Percentiles rank a stretch among this genome's conserved stretches.
Conservation (phyloP, 352 stramenopile genomes). For the Halophytophthora batemanensis region DNA sequence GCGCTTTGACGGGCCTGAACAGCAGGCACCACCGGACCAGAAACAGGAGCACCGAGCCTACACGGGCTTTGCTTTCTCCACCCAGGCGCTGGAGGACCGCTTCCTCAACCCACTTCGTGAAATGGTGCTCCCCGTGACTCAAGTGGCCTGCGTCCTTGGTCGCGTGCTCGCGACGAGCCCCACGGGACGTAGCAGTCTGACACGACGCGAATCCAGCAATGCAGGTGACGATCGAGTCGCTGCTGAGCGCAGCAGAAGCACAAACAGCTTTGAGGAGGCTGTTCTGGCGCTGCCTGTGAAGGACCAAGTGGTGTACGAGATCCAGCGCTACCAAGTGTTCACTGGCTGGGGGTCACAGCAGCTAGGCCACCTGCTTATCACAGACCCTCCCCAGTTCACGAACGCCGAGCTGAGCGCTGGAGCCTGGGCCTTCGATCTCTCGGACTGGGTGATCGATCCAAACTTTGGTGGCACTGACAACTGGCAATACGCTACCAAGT, state of each 20-base stretch:
- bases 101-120: slow-evolving; percentile 79
- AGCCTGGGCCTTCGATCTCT: slow-evolving; percentile 50
- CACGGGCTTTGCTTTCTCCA: slow-evolving; percentile 85
- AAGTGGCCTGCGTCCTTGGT: slow-evolving; percentile 41
- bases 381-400: slow-evolving; percentile 71
- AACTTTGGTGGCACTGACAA: slow-evolving; percentile 66
- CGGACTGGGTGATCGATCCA: slow-evolving; percentile 80
- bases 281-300: slow-evolving; percentile 54
- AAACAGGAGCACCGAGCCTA: slow-evolving; percentile 47
- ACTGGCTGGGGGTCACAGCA: slow-evolving; percentile 73
- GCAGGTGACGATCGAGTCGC: not conserved
- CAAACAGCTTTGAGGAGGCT: slow-evolving; percentile 63
- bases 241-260: slow-evolving; percentile 9
- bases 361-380: slow-evolving; percentile 74
- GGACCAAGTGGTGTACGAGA: slow-evolving; percentile 71
- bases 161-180: slow-evolving; percentile 33
- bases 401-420: slow-evolving; percentile 76
- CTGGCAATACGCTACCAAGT: slow-evolving; percentile 85
- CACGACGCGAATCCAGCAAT: slow-evolving; percentile 10
- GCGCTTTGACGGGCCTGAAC: slow-evolving; percentile 56
- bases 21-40: slow-evolving; percentile 24
- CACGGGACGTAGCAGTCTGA: slow-evolving; percentile 22
- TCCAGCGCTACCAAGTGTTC: slow-evolving; percentile 86
- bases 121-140: slow-evolving; percentile 63
- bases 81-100: slow-evolving; percentile 68